A percentile compares a stretch with the other conserved stretches of the same genome.
These are phyloP conservation scores for Hymenoscyphus albidus DNA, from an alignment of 2,329 filamentous ascomycete species.

Conservation along the genomic window DNA sequence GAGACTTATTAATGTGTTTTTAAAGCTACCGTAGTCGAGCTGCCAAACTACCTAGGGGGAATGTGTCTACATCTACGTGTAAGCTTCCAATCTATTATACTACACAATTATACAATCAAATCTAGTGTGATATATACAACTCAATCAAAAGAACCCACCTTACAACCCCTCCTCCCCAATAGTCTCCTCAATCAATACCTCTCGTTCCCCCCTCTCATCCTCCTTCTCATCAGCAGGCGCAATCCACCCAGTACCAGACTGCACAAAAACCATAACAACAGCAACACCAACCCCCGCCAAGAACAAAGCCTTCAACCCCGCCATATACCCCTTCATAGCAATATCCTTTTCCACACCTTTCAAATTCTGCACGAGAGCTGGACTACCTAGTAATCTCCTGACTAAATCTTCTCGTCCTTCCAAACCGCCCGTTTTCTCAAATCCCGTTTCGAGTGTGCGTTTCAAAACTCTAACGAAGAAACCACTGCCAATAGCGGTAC, in stretches of 20 bases:
- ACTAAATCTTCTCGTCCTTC: slow-evolving; percentile 42
- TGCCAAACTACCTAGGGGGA: no score
- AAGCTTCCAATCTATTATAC: not conserved
- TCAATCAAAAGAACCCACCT: slow-evolving; percentile 6
- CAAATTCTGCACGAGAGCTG: slow-evolving; percentile 49
- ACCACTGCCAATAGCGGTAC: slow-evolving; percentile 74
- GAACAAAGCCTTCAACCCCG: slow-evolving; percentile 51
- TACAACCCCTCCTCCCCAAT: slow-evolving; percentile 26
- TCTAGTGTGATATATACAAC: not conserved
- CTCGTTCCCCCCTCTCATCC: slow-evolving; percentile 10
- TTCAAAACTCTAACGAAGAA: slow-evolving; percentile 31
- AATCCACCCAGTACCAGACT: slow-evolving; percentile 57
- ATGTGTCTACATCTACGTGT: no score
- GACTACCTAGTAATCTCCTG: slow-evolving; percentile 54
- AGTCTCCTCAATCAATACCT: slow-evolving; percentile 5
- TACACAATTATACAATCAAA: not conserved
- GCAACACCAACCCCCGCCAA: slow-evolving; percentile 48
- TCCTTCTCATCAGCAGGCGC: slow-evolving; percentile 31
- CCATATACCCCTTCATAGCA: slow-evolving; percentile 51
- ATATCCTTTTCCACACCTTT: slow-evolving; percentile 46
- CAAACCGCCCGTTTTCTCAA: slow-evolving; percentile 33
- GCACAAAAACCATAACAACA: slow-evolving; percentile 46
- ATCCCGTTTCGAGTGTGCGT: slow-evolving; percentile 34
- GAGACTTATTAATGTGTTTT: no score
- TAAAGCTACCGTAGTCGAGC: no score